Base-by-base conservation (phyloP, 768 basidiomycete genomes). In the Trametes punicea region DNA sequence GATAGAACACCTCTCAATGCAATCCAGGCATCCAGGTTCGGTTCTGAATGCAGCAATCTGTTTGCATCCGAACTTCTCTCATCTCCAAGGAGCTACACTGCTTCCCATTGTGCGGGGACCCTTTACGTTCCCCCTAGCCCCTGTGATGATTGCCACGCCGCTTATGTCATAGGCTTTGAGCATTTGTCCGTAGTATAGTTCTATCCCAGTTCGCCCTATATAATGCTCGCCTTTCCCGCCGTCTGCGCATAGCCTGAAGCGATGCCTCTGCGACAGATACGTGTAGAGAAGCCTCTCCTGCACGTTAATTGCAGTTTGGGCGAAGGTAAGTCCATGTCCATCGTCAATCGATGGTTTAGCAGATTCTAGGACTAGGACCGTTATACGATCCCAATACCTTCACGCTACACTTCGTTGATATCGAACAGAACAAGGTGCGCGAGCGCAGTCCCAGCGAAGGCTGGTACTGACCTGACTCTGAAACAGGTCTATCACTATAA, bases 321-420 rank as follows among this genome's bases (percentile, higher is more conserved):
- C 50, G 83, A 88, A 82, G 83, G 85, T 84, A 57, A 8, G 4
- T 6, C 40, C 23, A 31, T 11, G 13, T 36, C 34, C n/a, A 5
- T 13, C 31, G 31, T 13, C 13, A 31, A 13, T 13, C 13, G 11
- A 33, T 6, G 3, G 21, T 41, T 8, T 33, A 16, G 2, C 21
- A 21, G 21, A n/a, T 6, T 38, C 7, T 46, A 29, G 21, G 9
- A 33, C 15, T 33, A 87, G 84, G 81, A 27, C 86, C 87, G 6
- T 55, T 88, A 13, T 87, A 84, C 65, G 85, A 88, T 59, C 69
- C 78, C 11, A 63, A 60, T 41, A 80, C 80, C 1, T 74, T 73
- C 9, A 75, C 72, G 23, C 65, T 88, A 33, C 85, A 88, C 69
- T 87, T 89, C 67, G 82, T 88, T 42, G 86, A 88, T 64, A 87